Evolutionary conservation across 2,329 filamentous ascomycete species (phyloP), one percentile per base, ranked within the genome.

Genomic region (Davidsoniella virescens): DNA sequence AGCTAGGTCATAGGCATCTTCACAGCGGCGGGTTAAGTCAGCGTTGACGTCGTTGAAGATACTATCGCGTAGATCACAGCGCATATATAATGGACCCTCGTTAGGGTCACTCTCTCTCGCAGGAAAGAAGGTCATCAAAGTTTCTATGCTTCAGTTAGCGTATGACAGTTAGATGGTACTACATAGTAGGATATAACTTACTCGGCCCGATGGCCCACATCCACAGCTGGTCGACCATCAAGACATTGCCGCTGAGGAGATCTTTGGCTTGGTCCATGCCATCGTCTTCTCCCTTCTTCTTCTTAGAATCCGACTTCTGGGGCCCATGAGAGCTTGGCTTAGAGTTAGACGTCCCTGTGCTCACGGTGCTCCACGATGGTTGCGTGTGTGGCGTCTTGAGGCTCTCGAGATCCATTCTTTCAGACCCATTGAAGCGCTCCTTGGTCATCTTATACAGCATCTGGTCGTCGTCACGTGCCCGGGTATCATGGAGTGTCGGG

Each of bases 201-300:
- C 71, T 70, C 14, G 64, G 70, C 50, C 75, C 67, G n/a, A 76
- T 65, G 0, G 67, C 69, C 73, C 73, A 76, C 0, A 81, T 59
- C 78, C 78, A 82, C 1, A 82, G 60, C 56, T 82, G 77, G 52
- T 82, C 78, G 0, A 82, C 73, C 75, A 82, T 81, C n/a, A 82
- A 59, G 2, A 76, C 67, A 38, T 80, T 79, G 0, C 76, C 73
- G 23, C 75, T 68, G 2, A 70, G 58, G 2, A 73, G 60, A 17
- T 63, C 61, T 0, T 62, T 56, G 4, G 64, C 62, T 0, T 62
- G 50, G 0, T 63, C 60, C 8, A 65, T 62, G 5, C 43, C 16
- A 17, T 46, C 37, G 1, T 44, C 42, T 9, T 51, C 43, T 3
- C 16, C 20, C 16, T 37, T 45, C 42, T 51, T 51, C 37, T 46